Conservation (phyloP, 2,329 filamentous ascomycete genomes). For the Aspergillus ibericus region DNA sequence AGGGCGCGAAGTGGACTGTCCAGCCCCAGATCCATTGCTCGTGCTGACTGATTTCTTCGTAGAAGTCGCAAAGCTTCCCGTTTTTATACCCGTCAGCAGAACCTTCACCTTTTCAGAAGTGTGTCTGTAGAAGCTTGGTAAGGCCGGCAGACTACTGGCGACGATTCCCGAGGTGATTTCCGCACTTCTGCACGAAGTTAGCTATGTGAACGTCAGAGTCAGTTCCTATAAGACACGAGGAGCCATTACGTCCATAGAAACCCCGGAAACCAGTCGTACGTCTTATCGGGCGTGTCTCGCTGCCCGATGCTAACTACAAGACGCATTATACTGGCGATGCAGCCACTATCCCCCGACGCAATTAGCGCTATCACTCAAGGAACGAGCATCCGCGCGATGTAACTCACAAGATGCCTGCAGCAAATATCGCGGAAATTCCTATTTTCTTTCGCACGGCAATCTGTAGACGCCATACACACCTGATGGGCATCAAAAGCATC, state of each 20-base stretch:
- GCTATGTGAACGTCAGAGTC: background rate
- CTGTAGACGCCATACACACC: slow-evolving; percentile 24
- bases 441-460: slow-evolving; percentile 21
- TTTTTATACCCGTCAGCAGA: slow-evolving; percentile 6
- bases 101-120: slow-evolving; percentile 19
- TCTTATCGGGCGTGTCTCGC: slow-evolving; percentile 18
- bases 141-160: slow-evolving; percentile 23
- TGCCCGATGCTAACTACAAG: slow-evolving; percentile 22
- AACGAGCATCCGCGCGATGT: background rate
- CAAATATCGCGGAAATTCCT: slow-evolving; percentile 23
- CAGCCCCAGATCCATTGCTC: slow-evolving; percentile 1
- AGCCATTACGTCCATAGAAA: slow-evolving; percentile 26
- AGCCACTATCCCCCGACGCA: slow-evolving; percentile 14
- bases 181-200: slow-evolving; percentile 16
- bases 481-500: slow-evolving; percentile 26
- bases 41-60: background rate
- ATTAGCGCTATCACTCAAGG: background rate
- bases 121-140: slow-evolving; percentile 25
- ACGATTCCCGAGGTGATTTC: slow-evolving; percentile 28
- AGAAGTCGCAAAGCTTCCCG: background rate
- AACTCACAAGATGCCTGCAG: slow-evolving; percentile 23
- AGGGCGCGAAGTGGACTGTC: slow-evolving; percentile 1
- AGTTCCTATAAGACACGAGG: background rate
- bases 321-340: slow-evolving; percentile 26
- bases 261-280: slow-evolving; percentile 25